Evolutionary conservation across 768 basidiomycete species (phyloP), one percentile per base, ranked within the genome.

Genomic region (Arthromyces matolae): DNA sequence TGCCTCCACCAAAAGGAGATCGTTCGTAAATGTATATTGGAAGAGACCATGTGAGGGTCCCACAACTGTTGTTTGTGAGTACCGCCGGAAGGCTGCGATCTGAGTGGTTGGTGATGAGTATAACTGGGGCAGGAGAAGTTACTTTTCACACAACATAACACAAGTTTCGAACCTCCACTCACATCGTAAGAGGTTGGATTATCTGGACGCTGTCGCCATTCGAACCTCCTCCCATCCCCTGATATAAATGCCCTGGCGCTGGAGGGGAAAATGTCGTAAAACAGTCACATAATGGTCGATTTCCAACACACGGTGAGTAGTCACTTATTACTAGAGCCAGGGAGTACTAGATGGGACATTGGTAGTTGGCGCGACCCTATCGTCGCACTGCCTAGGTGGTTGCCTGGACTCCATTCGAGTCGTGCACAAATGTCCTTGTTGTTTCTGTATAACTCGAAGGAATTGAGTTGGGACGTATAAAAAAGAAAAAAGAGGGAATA

Each of bases 41-140:
- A 89, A 60, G 49, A 77, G 69, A 8, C 78, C 86, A 59, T 85
- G 78, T 27, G 80, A 76, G 37, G 78, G 78, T 1, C 87, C 86
- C 29, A 86, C 75, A 1, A 71, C 76, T 2, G 84, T 83, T 10
- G 68, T 60, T 54, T 77, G 73, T 28, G 71, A 49, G 54, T 73
- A 77, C 42, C 72, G 76, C 44, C 78, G 77, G 65, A 82, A 88
- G 16, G 70, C 69, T 13, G 80, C 86, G 47, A 88, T 78, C 43
- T 71, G 68, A 20, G 60, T 65, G 45, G 76, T 73, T 13, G 73
- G 72, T 52, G 70, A 70, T 40, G 76, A 69, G 55, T 69, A 78
- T 44, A 83, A 60, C 79, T 80, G 57, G 41, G 50, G 13, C 33
- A 47, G 38, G 19, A 12, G 2, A 27, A 22, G 40, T 12, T 13